phyloP scores from a whole-genome alignment of 2,329 filamentous ascomycete species.

The Apiospora saccharicola region DNA sequence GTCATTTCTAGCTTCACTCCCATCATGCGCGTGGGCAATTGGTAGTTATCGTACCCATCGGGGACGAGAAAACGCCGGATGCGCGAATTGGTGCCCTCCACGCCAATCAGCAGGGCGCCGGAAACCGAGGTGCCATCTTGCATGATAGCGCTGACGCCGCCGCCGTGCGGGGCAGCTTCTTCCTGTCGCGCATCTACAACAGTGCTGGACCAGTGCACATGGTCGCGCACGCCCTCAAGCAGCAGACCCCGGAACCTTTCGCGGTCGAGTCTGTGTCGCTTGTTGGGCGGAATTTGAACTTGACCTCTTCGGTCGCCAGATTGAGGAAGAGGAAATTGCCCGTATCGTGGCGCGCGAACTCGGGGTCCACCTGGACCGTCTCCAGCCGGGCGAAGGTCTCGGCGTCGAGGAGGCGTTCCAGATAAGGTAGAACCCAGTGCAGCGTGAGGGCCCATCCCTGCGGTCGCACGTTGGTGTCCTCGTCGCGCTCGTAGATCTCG shows the following conservation, averaged over 20 bases:
- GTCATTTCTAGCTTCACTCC: slow-evolving; percentile 48
- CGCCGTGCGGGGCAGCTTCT: not conserved
- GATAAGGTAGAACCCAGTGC: slow-evolving; percentile 60
- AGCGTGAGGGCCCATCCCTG: slow-evolving; percentile 68
- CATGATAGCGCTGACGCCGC: slow-evolving; percentile 40
- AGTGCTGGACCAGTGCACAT: slow-evolving; percentile 40
- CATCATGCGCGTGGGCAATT: slow-evolving; percentile 47
- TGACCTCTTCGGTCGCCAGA: slow-evolving; percentile 45
- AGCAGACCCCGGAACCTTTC: slow-evolving; percentile 45
- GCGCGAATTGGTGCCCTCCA: slow-evolving; percentile 49
- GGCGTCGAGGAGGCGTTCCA: slow-evolving; percentile 36
- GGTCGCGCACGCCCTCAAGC: slow-evolving; percentile 40
- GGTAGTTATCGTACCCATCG: slow-evolving; percentile 39
- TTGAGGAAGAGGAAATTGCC: slow-evolving; percentile 52
- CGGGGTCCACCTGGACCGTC: slow-evolving; percentile 19
- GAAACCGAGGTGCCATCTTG: slow-evolving; percentile 42
- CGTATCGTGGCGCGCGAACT: slow-evolving; percentile 43
- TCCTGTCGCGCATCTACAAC: slow-evolving; percentile 35
- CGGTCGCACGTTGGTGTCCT: slow-evolving; percentile 34
- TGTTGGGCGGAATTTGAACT: slow-evolving; percentile 49
- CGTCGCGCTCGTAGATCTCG: slow-evolving; percentile 20
- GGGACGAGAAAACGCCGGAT: slow-evolving; percentile 46
- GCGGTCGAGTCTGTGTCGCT: slow-evolving; percentile 46
- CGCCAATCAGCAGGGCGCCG: slow-evolving; percentile 48
- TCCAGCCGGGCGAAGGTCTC: slow-evolving; percentile 31